Percentiles rank a stretch among this genome's conserved stretches.
phyloP scores from a whole-genome alignment of 371 early-diverging fungal genomes.

The Mortierella sp. region DNA sequence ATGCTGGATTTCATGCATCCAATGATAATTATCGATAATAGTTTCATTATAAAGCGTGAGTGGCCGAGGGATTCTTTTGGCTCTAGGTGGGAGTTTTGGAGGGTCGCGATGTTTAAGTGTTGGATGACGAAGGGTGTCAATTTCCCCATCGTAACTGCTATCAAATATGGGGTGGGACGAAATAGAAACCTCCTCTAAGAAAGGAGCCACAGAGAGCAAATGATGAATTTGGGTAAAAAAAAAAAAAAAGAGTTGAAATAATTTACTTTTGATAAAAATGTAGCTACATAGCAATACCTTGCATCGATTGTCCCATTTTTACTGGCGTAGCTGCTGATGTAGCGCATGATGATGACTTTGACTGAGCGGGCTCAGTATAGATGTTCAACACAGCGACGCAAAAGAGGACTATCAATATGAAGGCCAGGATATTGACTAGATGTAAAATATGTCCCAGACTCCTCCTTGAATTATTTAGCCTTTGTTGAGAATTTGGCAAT shows the following conservation, averaged over 20 bases:
- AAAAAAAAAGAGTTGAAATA: not conserved
- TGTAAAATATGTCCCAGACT: not conserved
- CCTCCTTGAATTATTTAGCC: not conserved
- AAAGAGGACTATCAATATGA: constrained; percentile 17
- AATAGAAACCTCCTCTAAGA: not conserved
- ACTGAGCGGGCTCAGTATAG: not conserved
- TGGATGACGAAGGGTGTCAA: no score
- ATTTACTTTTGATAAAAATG: not conserved
- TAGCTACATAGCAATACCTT: not conserved
- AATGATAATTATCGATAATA: constrained; percentile 59
- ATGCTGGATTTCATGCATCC: constrained; percentile 56
- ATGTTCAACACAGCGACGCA: constrained; percentile 20
- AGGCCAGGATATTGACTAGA: constrained; percentile 7
- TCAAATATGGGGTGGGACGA: not conserved
- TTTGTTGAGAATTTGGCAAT: not conserved
- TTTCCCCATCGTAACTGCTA: no score
- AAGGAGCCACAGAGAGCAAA: not conserved
- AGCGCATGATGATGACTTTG: not conserved
- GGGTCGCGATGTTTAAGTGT: not conserved
- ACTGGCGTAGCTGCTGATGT: not conserved
- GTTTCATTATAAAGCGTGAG: constrained; percentile 54
- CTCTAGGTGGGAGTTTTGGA: constrained; percentile 31
- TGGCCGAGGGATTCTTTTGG: constrained; percentile 49
- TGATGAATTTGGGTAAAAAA: not conserved
- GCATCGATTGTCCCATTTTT: not conserved